A percentile compares a stretch with the other conserved stretches of the same genome.
These are phyloP conservation scores for Epipyxis sp. DNA, from an alignment of 108 stramenopile species.

Conservation along the genomic window DNA sequence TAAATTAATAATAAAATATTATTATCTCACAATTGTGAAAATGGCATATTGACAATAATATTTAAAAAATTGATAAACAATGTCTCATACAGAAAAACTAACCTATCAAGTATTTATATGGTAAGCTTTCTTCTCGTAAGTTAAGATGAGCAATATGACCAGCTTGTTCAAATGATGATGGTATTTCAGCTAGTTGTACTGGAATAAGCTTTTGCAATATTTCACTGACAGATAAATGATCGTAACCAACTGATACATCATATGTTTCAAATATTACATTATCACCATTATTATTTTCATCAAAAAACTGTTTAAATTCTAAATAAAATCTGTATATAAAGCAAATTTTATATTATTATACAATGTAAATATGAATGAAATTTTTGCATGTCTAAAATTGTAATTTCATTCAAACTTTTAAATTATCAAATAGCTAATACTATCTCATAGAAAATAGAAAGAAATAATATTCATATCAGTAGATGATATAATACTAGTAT, in stretches of 20 bases:
- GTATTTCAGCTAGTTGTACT: slow-evolving; percentile 55
- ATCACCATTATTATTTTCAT: too few species aligned
- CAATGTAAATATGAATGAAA: too few species aligned
- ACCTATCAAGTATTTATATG: slow-evolving; percentile 85
- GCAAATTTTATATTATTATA: too few species aligned
- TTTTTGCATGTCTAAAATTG: too few species aligned
- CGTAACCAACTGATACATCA: slow-evolving; percentile 31
- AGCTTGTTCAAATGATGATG: slow-evolving; percentile 83
- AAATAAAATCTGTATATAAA: too few species aligned
- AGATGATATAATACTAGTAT: too few species aligned
- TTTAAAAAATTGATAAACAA: neutral
- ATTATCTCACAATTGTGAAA: neutral
- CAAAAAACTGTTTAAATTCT: too few species aligned
- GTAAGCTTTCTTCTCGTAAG: slow-evolving; percentile 73
- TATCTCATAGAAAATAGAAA: too few species aligned
- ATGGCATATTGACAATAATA: neutral
- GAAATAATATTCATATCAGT: too few species aligned
- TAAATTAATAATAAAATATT: neutral
- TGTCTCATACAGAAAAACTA: too few species aligned
- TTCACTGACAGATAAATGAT: slow-evolving; percentile 71
- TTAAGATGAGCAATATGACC: slow-evolving; percentile 95
- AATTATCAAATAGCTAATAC: too few species aligned
- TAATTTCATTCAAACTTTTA: too few species aligned
- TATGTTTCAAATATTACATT: neutral
- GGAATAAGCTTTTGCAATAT: slow-evolving; percentile 59